phyloP scores from a whole-genome alignment of 768 basidiomycete species.

The Steccherinum ochraceum region DNA sequence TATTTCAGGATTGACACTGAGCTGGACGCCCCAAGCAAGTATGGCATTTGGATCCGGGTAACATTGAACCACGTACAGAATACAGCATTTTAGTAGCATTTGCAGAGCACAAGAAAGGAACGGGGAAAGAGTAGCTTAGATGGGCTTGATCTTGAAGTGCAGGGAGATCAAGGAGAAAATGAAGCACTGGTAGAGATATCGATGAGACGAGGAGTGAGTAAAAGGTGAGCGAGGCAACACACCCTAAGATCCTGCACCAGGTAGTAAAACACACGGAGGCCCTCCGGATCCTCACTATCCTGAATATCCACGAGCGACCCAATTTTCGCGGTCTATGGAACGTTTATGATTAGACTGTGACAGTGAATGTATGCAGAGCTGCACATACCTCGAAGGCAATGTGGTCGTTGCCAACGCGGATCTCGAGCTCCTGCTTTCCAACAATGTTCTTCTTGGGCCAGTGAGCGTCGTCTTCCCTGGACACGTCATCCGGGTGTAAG shows the following conservation, averaged over 20 bases:
- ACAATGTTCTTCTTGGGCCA: constrained; percentile 99
- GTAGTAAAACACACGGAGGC: constrained; percentile 96
- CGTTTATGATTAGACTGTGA: neutral
- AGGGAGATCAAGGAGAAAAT: constrained; percentile 97
- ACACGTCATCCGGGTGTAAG: neutral
- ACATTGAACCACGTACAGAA: too few relatives aligned
- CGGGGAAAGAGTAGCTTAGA: constrained; percentile 38
- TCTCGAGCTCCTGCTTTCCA: constrained; percentile 97
- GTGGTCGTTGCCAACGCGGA: constrained; percentile 89
- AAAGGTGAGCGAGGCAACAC: constrained; percentile 14
- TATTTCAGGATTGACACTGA: too few relatives aligned
- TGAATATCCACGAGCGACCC: constrained; percentile 95
- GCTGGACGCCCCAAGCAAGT: too few relatives aligned
- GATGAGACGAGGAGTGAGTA: too few relatives aligned
- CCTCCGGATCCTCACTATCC: constrained; percentile 96
- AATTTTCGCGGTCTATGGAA: constrained; percentile 90
- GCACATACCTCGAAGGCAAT: constrained; percentile 87
- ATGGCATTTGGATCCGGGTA: too few relatives aligned
- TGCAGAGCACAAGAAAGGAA: too few relatives aligned
- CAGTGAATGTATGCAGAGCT: constrained; percentile 1
- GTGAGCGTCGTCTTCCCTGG: constrained; percentile 93
- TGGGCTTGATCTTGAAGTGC: constrained; percentile 99
- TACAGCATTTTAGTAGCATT: too few relatives aligned
- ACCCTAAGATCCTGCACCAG: constrained; percentile 97
- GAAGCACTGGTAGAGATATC: constrained; percentile 79